A percentile compares a stretch with the other conserved stretches of the same genome.
phyloP scores from a whole-genome alignment of 768 basidiomycete species.

The Lactarius pseudohatsudake region DNA sequence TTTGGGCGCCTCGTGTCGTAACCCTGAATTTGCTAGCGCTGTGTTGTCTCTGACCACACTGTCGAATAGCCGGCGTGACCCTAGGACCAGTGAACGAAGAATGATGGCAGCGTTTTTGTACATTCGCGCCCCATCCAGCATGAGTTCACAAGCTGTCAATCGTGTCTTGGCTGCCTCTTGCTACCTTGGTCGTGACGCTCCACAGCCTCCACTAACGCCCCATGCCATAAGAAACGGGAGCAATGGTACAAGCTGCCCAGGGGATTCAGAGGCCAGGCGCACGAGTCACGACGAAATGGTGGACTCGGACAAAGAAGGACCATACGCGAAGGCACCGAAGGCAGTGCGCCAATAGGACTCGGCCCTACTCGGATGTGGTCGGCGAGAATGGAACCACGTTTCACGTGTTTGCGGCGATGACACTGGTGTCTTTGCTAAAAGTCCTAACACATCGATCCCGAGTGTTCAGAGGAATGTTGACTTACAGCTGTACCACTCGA shows the following conservation, averaged over 20 bases:
- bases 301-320: neutral
- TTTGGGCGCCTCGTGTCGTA: neutral
- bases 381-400: constrained; percentile 13
- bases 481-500: constrained; percentile 26
- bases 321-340: too few species aligned
- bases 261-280: too few species aligned
- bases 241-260: neutral
- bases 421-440: constrained; percentile 9
- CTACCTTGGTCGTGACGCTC: neutral
- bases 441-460: neutral
- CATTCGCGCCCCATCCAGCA: neutral
- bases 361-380: constrained; percentile 15
- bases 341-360: too few species aligned
- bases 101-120: neutral
- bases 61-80: neutral
- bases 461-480: too few species aligned
- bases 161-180: neutral
- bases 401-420: constrained; percentile 3
- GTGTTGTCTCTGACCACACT: neutral
- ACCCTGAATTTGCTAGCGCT: neutral
- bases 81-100: neutral
- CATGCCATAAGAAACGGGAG: neutral
- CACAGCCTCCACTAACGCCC: neutral
- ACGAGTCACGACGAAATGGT: neutral
- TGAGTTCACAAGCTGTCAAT: neutral